Base-by-base conservation (phyloP, 768 basidiomycete genomes). In the Russula sp. region DNA sequence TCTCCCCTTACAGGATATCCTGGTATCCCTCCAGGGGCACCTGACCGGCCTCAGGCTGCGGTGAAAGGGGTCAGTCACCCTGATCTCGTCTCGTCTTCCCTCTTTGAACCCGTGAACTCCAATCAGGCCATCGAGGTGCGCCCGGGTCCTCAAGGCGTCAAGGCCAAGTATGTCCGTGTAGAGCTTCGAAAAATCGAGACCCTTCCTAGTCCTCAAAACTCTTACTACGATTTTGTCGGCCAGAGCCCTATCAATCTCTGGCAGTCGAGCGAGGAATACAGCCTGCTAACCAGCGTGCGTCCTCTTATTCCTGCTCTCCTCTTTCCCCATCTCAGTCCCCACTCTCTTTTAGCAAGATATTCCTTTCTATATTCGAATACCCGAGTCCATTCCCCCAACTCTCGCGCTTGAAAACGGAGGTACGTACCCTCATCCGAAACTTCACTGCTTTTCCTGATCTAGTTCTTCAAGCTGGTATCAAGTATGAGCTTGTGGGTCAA, bases 151-250 rank as follows among this genome's bases (percentile, higher is more conserved):
- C 80, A 84, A 64, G 87, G 89, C 16, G 82, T 91, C 70, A 94
- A 93, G 76, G 90, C 90, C 32, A 91, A 93, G 74, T 96, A 90
- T 87, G 87, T 98, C 29, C 84, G 87, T 65, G 84, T 97, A 63
- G 93, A 96, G 74, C 79, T 97, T 71, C 84, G 91, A 66, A 94
- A 94, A 77, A 83, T 95, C 46, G 95, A 98, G 73, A 87, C 82
- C 4, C 80, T 88, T 49, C 90, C 87, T 2, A 84, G 84, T 16
- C 75, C 78, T 63, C 76, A 79, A 16, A 88, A 86, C 73, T 83
- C 84, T 13, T 93, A 86, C 75, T 84, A 83, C 68, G 91, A 93
- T 70, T 83, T 82, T 58, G 86, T 94, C 25, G 91, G 92, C 1
- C 83, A 84, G 11, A 88, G 87, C 67, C 92, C 94, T 2, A 78